Percentiles rank a stretch among this genome's conserved stretches.
Evolutionary conservation across 371 early-diverging fungal genomes (phyloP).

Genomic region (Mortierella sp.): DNA sequence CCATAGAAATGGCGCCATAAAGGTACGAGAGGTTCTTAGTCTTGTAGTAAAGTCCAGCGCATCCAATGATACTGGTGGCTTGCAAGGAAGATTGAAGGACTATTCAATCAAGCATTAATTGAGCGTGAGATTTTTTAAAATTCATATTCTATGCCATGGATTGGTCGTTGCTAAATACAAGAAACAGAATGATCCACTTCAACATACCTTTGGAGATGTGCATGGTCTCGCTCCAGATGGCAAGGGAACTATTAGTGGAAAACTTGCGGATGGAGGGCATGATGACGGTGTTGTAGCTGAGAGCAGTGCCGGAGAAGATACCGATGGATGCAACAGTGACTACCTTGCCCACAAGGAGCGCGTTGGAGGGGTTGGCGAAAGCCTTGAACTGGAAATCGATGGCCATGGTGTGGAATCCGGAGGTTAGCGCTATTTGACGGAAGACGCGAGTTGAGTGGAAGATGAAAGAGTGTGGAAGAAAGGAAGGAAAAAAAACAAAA

Average conservation of each 20-base stretch:
- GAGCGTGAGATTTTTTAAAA: not conserved
- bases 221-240: slow-evolving; percentile 41
- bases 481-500: slow-evolving; percentile 4
- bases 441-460: not conserved
- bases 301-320: slow-evolving; percentile 45
- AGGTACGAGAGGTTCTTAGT: slow-evolving; percentile 47
- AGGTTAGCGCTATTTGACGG: not conserved
- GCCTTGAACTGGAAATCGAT: slow-evolving; percentile 34
- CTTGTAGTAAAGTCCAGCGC: slow-evolving; percentile 36
- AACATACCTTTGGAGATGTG: slow-evolving; percentile 28
- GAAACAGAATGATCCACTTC: too few relatives aligned
- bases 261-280: slow-evolving; percentile 55
- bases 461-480: not conserved
- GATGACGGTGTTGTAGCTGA: slow-evolving; percentile 44
- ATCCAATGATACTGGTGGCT: slow-evolving; percentile 15
- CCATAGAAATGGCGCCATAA: slow-evolving; percentile 34
- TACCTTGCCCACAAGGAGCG: slow-evolving; percentile 47
- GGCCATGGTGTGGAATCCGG: slow-evolving; percentile 17
- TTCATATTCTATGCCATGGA: too few relatives aligned
- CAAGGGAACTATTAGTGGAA: slow-evolving; percentile 42
- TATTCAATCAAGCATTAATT: slow-evolving; percentile 4
- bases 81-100: slow-evolving; percentile 21
- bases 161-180: too few relatives aligned
- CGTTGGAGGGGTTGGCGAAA: slow-evolving; percentile 40
- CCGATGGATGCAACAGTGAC: slow-evolving; percentile 44